Evolutionary conservation across 2,329 filamentous ascomycete genomes (phyloP), one percentile per base, ranked within the genome.

Genomic region (Aspergillus tamarii): DNA sequence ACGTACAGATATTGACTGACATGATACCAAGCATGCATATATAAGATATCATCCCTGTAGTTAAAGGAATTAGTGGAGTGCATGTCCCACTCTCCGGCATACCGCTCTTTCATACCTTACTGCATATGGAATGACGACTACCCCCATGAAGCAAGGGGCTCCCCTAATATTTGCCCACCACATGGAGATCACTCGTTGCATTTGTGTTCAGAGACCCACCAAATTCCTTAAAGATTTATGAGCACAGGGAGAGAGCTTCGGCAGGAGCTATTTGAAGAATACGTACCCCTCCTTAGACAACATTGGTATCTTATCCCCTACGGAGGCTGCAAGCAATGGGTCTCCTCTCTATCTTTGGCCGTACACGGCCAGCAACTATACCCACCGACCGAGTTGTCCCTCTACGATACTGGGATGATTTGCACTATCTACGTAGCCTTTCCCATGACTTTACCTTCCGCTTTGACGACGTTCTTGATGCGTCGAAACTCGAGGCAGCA

Each of bases 401-500:
- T 8, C 28, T 67, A 8, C 41, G 61, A 19, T 61, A 45, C 36
- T 67, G 65, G 65, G 67, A 70, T 57, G 65, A 67, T 41, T 32
- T 57, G 28, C 41, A 57, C 7, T 61, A 61, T 23, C 57, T 64
- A 19, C 60, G 64, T n/a, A 41, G 26, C 10, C 36, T 66, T 4
- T 57, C 34, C 36, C 34, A 30, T 55, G 16, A 66, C 28, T 61
- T 70, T 26, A 76, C 76, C 0, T 72, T 84, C 34, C 72, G 74
- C 4, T 85, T 84, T 66, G 78, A 84, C 63, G 79, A 82, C 62
- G 80, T 83, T 1, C 75, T 85, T 4, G 82, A 85, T 61, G 66
- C 76, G 0, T 67, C 78, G 0, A 80, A 73, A 52, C 72, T 85
- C 1, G 70, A 72, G 2, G 59, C 50, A 6, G 69, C 81, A 0